Evolutionary conservation across 1,284 basidiomycete genomes (phyloP), one percentile per base, ranked within the genome.

Genomic region (Amylostereum areolatum): DNA sequence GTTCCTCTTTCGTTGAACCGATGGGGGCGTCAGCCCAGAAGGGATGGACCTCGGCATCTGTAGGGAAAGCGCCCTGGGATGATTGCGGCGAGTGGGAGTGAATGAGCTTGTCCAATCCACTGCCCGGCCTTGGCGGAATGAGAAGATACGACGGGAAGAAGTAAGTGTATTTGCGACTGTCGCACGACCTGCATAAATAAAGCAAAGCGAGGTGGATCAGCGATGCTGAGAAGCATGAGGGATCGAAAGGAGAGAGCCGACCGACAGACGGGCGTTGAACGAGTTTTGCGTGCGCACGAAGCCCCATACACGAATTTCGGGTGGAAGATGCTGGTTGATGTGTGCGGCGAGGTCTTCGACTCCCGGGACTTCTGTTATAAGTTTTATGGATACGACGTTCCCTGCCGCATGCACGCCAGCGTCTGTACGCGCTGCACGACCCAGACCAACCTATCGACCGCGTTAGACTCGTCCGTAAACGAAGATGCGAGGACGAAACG

Each of bases 401-500:
- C 95, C 92, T 5, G 94, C 95, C 4, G 97, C 97, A 63, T 98
- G 95, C 4, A 99, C 97, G 18, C 97, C 97, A 1, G 95, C 90
- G 66, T 99, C 97, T 1, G 97, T 99, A 2, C 97, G 77, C 5
- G 97, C 97, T 2, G 96, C 92, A 35, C 97, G 82, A 41, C 84
- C 85, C 10, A 99, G 78, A 44, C 78, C 81, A 47, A 95, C 89
- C 90, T 92, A 31, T 39, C 24, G 28, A 27, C 5, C 24, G 32
- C 5, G 27, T 33, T 9, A 40, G 11, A 40, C 36, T 24, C 12
- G 10, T 31, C 11, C 29, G 12, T 10, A 25, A 25, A 36, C 5
- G 29, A 31, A 7, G 18, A 11, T 10, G 28, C 32, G 43, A 39
- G 3, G 11, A 10, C 40, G 9, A 28, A 57, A 64, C 45, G 53